Conservation (phyloP, 495 filamentous ascomycete species). For the Friedmanniomyces simplex region DNA sequence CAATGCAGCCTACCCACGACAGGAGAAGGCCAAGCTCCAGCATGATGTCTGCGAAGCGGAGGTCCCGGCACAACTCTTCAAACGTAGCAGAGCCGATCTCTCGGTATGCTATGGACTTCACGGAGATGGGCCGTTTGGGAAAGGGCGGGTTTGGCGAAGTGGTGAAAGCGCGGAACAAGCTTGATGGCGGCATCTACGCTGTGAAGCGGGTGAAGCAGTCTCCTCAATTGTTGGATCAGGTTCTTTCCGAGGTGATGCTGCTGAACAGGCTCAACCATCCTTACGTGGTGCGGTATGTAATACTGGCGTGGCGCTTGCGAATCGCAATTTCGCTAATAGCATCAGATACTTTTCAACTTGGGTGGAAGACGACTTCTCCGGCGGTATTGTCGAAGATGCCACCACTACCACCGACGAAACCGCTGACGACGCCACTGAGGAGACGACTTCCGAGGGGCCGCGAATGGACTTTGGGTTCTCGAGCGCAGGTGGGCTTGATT, state of each 20-base stretch:
- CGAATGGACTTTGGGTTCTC: slow-evolving; percentile 52
- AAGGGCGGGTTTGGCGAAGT: slow-evolving; percentile 95
- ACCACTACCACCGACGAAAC: slow-evolving; percentile 14
- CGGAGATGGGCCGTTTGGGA: slow-evolving; percentile 76
- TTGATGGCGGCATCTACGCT: slow-evolving; percentile 87
- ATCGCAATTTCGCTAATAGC: too few relatives aligned
- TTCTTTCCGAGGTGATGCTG: slow-evolving; percentile 83
- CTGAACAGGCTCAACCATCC: slow-evolving; percentile 89
- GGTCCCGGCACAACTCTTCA: slow-evolving; percentile 18
- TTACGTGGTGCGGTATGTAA: slow-evolving; percentile 75
- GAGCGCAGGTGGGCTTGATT: slow-evolving; percentile 78
- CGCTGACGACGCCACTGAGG: slow-evolving; percentile 8
- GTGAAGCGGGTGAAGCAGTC: slow-evolving; percentile 90
- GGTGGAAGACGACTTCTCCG: slow-evolving; percentile 62
- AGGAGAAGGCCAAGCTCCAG: not conserved
- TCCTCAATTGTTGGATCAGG: slow-evolving; percentile 61
- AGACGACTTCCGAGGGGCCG: slow-evolving; percentile 20
- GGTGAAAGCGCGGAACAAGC: slow-evolving; percentile 88
- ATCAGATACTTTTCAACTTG: slow-evolving; percentile 61
- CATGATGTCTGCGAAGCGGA: not conserved
- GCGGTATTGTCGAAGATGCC: slow-evolving; percentile 35
- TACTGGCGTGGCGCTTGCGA: not conserved
- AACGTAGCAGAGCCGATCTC: slow-evolving; percentile 37
- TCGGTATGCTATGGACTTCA: slow-evolving; percentile 77
- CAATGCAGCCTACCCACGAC: not conserved